phyloP scores from a whole-genome alignment of 257 asterid genomes.

The Solanum chilense region DNA sequence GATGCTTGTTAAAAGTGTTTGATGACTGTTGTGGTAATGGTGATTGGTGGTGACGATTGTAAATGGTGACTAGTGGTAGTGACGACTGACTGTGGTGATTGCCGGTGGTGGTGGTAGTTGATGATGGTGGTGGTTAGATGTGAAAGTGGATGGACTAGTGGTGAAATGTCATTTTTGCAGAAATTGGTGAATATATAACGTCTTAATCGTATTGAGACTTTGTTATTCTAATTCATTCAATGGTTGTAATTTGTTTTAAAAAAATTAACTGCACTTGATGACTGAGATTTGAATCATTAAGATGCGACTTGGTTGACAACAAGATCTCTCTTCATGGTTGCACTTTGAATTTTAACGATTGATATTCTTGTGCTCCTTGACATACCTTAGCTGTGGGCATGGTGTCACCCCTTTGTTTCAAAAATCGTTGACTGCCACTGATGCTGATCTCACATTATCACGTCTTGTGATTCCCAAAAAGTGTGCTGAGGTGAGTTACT shows the following conservation, averaged over 20 bases:
- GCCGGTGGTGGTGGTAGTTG: background rate
- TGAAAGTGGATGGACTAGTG: background rate
- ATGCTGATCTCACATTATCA: slow-evolving; percentile 43
- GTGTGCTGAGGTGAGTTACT: slow-evolving; percentile 56
- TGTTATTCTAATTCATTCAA: background rate
- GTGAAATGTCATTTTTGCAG: background rate
- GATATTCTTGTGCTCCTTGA: slow-evolving; percentile 31
- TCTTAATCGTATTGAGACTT: background rate
- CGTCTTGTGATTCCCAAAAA: slow-evolving; percentile 54
- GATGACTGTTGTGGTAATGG: background rate
- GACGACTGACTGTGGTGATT: background rate
- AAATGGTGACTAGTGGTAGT: background rate
- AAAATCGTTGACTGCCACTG: slow-evolving; percentile 40
- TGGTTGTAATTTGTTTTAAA: background rate
- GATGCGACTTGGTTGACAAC: background rate
- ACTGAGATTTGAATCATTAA: background rate
- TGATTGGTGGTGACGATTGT: background rate
- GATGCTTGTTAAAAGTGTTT: background rate
- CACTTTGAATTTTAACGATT: background rate
- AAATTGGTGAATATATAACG: background rate
- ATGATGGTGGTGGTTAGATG: background rate
- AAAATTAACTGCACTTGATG: background rate
- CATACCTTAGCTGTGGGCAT: slow-evolving; percentile 35
- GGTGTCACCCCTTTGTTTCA: slow-evolving; percentile 51
- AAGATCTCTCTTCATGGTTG: background rate